Evolutionary conservation across 495 filamentous ascomycete species (phyloP).

Genomic region (Terfezia claveryi): DNA sequence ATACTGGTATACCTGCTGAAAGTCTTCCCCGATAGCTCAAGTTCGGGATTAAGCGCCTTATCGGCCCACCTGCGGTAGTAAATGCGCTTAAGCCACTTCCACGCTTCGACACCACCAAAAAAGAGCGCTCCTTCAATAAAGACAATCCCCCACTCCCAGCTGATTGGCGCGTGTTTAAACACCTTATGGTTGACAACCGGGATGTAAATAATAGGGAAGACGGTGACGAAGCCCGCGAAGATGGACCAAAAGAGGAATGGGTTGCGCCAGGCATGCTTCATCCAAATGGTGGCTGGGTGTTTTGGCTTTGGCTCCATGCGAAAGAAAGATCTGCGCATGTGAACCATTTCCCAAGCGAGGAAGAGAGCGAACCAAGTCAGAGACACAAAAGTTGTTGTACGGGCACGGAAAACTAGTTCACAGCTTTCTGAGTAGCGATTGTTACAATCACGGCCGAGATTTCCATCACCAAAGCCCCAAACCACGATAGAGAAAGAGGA

Average conservation of each 20-base stretch:
- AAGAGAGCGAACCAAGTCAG: slow-evolving; percentile 57
- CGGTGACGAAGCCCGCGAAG: slow-evolving; percentile 42
- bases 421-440: slow-evolving; percentile 32
- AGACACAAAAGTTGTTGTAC: slow-evolving; percentile 54
- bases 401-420: slow-evolving; percentile 47
- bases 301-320: slow-evolving; percentile 36
- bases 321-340: slow-evolving; percentile 47
- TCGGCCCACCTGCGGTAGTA: slow-evolving; percentile 20
- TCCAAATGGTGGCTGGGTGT: slow-evolving; percentile 31
- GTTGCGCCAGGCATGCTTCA: slow-evolving; percentile 45
- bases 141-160: slow-evolving; percentile 50
- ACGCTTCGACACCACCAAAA: slow-evolving; percentile 39
- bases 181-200: slow-evolving; percentile 45
- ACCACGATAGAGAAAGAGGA: slow-evolving; percentile 41
- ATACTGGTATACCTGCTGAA: slow-evolving; percentile 9
- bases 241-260: slow-evolving; percentile 49
- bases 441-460: slow-evolving; percentile 42
- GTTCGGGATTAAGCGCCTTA: slow-evolving; percentile 15
- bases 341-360: slow-evolving; percentile 51
- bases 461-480: slow-evolving; percentile 43
- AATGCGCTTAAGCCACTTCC: slow-evolving; percentile 43
- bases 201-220: slow-evolving; percentile 52
- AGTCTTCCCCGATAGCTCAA: slow-evolving; percentile 8
- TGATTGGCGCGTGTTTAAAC: slow-evolving; percentile 49
- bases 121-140: slow-evolving; percentile 38